Percentiles rank a stretch among this genome's conserved stretches.
phyloP scores from a whole-genome alignment of 2,329 filamentous ascomycete species.

The Dryadomyces quercivorus region DNA sequence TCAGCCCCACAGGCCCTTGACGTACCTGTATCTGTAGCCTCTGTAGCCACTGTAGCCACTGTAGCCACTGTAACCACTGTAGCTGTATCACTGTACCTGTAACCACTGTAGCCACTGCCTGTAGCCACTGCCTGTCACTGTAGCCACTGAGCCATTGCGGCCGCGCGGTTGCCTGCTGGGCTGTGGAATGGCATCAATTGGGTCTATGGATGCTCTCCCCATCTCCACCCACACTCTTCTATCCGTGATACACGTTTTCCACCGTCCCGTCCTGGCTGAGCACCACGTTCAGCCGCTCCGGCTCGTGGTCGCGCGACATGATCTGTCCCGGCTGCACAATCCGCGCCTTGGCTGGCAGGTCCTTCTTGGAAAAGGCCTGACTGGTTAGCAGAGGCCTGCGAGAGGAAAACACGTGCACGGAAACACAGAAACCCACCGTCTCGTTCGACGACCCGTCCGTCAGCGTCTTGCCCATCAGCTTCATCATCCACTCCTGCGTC shows the following conservation, averaged over 20 bases:
- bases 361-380: constrained; percentile 47
- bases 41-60: background rate
- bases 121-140: background rate
- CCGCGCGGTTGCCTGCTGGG: background rate
- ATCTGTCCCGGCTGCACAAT: constrained; percentile 44
- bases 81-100: too few species aligned
- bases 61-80: background rate
- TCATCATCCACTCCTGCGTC: constrained; percentile 47
- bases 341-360: constrained; percentile 43
- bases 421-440: too few species aligned
- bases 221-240: background rate
- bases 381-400: background rate
- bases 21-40: background rate
- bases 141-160: background rate
- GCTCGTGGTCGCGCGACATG: constrained; percentile 44
- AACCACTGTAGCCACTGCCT: background rate
- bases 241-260: constrained; percentile 45
- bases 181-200: too few species aligned
- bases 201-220: too few species aligned
- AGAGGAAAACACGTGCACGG: constrained; percentile 6
- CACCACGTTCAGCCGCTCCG: constrained; percentile 45
- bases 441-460: constrained; percentile 37
- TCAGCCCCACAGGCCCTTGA: background rate
- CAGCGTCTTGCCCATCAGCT: constrained; percentile 52
- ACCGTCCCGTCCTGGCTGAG: constrained; percentile 49